phyloP scores from a whole-genome alignment of 129 eudicot genomes.

The Artemisia annua region DNA sequence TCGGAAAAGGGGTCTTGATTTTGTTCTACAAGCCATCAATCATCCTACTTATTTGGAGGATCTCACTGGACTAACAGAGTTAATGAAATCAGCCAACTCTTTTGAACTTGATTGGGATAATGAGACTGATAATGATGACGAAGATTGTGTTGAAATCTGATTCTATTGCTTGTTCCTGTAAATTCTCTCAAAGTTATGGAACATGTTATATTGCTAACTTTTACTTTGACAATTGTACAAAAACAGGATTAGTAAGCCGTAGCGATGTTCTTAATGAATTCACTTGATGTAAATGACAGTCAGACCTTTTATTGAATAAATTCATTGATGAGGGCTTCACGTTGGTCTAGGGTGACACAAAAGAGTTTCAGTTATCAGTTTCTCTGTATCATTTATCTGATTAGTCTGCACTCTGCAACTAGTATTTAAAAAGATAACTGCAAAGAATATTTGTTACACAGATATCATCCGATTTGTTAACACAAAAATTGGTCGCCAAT shows the following conservation, averaged over 20 bases:
- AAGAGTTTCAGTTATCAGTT: too few relatives aligned
- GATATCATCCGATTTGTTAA: too few relatives aligned
- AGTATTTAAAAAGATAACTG: too few relatives aligned
- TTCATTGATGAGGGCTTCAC: neutral
- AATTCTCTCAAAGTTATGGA: constrained; percentile 4
- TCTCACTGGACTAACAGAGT: constrained; percentile 87
- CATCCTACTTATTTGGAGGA: constrained; percentile 96
- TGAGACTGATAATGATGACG: constrained; percentile 54
- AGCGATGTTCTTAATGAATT: constrained; percentile 13
- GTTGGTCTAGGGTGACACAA: too few relatives aligned
- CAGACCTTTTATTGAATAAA: neutral
- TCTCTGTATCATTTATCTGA: too few relatives aligned
- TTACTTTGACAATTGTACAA: constrained; percentile 22
- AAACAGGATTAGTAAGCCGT: constrained; percentile 3
- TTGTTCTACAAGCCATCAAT: constrained; percentile 77
- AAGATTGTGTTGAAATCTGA: constrained; percentile 70
- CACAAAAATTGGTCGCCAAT: too few relatives aligned
- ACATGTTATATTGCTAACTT: neutral
- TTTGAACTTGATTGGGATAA: constrained; percentile 78
- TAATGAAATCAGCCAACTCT: constrained; percentile 75
- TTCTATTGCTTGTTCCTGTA: neutral
- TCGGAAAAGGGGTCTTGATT: constrained; percentile 64
- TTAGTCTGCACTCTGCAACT: too few relatives aligned
- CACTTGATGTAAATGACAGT: neutral
- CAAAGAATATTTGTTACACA: too few relatives aligned